Base-by-base conservation (phyloP, 2,329 filamentous ascomycete species). In the Microdochium nivale region DNA sequence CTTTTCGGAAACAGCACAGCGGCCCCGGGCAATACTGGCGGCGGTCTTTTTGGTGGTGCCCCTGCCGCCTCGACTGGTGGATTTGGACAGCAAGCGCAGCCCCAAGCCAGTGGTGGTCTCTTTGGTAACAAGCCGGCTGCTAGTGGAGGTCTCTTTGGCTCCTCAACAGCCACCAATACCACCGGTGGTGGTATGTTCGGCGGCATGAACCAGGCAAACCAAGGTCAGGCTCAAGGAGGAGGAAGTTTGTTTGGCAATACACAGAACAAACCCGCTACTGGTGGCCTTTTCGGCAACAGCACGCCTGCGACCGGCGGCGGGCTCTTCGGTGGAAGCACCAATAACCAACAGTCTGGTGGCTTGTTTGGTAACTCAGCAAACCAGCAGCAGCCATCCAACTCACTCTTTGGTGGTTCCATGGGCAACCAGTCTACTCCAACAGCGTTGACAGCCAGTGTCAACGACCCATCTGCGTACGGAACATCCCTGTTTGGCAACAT, bases 381-480 rank as follows among this genome's bases (percentile, higher is more conserved):
- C 44, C 76, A 80, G 51, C 79, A 79, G 52, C 69, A 70, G 30
- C 75, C 77, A 55, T 65, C 66, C n/a, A 66, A 63, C 23, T 86
- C 84, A 0, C 62, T 88, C 2, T 80, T 89, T 49, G 80, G 81
- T 21, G 74, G 67, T 54, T 75, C 76, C 1, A 76, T 79, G 55
- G 70, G 70, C 50, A 65, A 64, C 30, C 69, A 71, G 52, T 68
- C 68, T 9, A 79, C 80, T n/a, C 78, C 78, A 16, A 83, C 87
- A 62, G 72, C 78, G 19, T 73, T 96, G 53, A 90, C 87, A 32
- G 85, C 90, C 4, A 94, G 89, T 54, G 80, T 95, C 52, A 84
- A 83, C 54, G 90, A 92, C 57, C 77, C 84, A n/a, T 90, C 88
- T 50, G 92, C 95, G 0, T 99, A 95, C 63, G 94, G 94, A 50